phyloP scores from a whole-genome alignment of 495 filamentous ascomycete genomes.

The Poronia punctata region DNA sequence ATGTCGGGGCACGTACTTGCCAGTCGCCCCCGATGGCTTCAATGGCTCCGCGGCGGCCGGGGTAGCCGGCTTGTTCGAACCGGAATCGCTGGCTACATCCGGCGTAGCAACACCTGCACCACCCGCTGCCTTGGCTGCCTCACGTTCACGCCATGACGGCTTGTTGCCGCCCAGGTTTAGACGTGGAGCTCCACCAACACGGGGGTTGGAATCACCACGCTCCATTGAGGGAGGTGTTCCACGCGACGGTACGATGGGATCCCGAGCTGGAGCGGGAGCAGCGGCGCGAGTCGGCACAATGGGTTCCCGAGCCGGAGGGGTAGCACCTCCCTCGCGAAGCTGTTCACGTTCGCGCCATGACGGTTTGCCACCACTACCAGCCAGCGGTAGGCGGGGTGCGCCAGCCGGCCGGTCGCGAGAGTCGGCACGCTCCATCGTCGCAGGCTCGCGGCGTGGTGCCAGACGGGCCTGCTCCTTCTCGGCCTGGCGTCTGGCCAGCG shows the following conservation, averaged over 20 bases:
- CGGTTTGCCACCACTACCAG: slow-evolving; percentile 14
- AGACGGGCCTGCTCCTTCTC: slow-evolving; percentile 35
- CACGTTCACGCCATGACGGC: slow-evolving; percentile 77
- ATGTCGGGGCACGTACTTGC: slow-evolving; percentile 38
- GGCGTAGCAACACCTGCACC: slow-evolving; percentile 7
- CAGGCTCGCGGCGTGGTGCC: slow-evolving; percentile 27
- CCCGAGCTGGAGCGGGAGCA: slow-evolving; percentile 5
- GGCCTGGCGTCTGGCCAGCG: slow-evolving; percentile 42
- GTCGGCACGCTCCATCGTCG: slow-evolving; percentile 26
- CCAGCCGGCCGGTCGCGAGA: slow-evolving; percentile 31
- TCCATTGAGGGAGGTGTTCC: slow-evolving; percentile 21
- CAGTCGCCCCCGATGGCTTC: slow-evolving; percentile 36
- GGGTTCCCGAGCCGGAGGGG: slow-evolving; percentile 1
- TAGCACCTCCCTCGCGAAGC: slow-evolving; percentile 17
- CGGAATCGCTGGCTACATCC: slow-evolving; percentile 9
- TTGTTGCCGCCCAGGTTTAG: slow-evolving; percentile 58
- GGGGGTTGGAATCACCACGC: slow-evolving; percentile 50
- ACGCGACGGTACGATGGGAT: slow-evolving; percentile 9
- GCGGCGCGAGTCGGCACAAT: slow-evolving; percentile 10
- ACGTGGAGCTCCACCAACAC: slow-evolving; percentile 54
- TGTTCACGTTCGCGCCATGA: slow-evolving; percentile 44
- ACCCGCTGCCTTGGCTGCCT: slow-evolving; percentile 54
- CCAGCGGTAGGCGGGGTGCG: slow-evolving; percentile 20
- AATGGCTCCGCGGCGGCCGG: slow-evolving; percentile 27
- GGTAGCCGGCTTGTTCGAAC: slow-evolving; percentile 17